Conservation (phyloP, 2,329 filamentous ascomycete genomes). For the Periconia digitata region DNA sequence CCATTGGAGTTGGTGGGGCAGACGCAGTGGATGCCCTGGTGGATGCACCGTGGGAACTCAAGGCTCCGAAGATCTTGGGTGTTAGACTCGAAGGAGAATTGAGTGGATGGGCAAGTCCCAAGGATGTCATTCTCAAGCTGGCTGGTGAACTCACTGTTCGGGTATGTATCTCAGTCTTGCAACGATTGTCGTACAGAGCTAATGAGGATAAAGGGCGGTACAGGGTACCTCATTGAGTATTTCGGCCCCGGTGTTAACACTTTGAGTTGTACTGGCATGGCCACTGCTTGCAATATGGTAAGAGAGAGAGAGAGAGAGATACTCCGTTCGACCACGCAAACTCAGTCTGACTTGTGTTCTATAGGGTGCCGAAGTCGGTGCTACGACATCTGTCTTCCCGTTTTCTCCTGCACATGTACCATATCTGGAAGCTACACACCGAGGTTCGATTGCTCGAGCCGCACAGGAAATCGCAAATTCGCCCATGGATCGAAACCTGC, state of each 20-base stretch:
- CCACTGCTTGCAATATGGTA: not conserved
- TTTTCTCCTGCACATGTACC: slow-evolving; percentile 81
- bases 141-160: slow-evolving; percentile 89
- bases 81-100: slow-evolving; percentile 82
- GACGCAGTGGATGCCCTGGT: slow-evolving; percentile 97
- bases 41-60: slow-evolving; percentile 95
- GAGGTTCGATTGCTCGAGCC: slow-evolving; percentile 68
- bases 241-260: slow-evolving; percentile 87
- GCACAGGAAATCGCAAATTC: slow-evolving; percentile 63
- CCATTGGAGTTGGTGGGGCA: slow-evolving; percentile 94
- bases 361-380: slow-evolving; percentile 78
- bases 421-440: slow-evolving; percentile 84
- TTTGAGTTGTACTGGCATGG: slow-evolving; percentile 87
- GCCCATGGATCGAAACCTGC: slow-evolving; percentile 62
- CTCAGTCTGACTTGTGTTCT: not conserved
- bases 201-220: slow-evolving; percentile 65
- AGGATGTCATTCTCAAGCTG: slow-evolving; percentile 90
- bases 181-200: slow-evolving; percentile 6
- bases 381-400: slow-evolving; percentile 94
- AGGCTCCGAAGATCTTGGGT: slow-evolving; percentile 87
- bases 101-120: slow-evolving; percentile 88
- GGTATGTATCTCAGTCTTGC: slow-evolving; percentile 26
- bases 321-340: not conserved
- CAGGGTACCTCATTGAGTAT: slow-evolving; percentile 93
- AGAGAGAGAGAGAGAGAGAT: not conserved